These are phyloP conservation scores for Luzula sylvatica DNA, from an alignment of 176 grass and related monocot genomes.

Conservation along the genomic window DNA sequence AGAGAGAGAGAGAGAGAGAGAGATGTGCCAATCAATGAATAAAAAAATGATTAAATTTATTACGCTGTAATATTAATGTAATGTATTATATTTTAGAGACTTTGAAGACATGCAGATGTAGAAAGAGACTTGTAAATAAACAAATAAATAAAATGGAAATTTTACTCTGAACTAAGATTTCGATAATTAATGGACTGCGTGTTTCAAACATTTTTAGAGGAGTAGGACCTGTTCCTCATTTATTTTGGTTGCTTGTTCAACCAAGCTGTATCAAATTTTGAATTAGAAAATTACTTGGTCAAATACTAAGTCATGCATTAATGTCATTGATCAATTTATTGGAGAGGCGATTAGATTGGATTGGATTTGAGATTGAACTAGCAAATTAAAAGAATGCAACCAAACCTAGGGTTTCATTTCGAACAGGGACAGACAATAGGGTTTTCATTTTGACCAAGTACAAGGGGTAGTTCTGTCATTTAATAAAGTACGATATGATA, in stretches of 20 bases:
- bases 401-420: neutral
- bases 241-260: neutral
- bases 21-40: too few relatives aligned
- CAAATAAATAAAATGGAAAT: too few relatives aligned
- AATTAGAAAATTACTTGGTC: too few relatives aligned
- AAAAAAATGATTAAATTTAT: conserved; percentile 19
- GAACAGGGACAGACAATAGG: too few relatives aligned
- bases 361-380: conserved; percentile 8
- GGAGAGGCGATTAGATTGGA: too few relatives aligned
- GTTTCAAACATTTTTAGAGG: neutral
- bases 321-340: conserved; percentile 7
- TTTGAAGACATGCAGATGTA: conserved; percentile 11
- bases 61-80: conserved; percentile 43
- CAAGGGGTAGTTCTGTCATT: conserved; percentile 9
- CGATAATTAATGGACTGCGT: neutral
- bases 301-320: too few relatives aligned
- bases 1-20: conserved; percentile 6
- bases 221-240: neutral
- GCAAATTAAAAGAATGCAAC: neutral
- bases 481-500: neutral
- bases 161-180: too few relatives aligned
- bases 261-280: too few relatives aligned
- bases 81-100: too few relatives aligned
- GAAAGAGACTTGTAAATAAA: too few relatives aligned
- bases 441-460: conserved; percentile 23